phyloP scores from a whole-genome alignment of 2,329 filamentous ascomycete genomes.

The Calonectria naviculata region DNA sequence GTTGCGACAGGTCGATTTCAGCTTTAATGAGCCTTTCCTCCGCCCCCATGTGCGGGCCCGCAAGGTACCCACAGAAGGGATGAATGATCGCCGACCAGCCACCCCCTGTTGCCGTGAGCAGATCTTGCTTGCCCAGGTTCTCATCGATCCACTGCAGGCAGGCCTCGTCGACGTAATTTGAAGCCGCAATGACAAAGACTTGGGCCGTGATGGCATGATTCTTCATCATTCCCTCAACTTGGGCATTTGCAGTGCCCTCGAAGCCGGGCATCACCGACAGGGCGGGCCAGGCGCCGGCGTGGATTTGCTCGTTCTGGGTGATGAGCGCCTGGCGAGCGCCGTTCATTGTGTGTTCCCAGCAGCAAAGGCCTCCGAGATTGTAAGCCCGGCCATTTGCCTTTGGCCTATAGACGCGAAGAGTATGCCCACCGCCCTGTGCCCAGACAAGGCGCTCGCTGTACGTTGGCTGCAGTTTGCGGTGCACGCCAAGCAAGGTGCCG shows the following conservation, averaged over 20 bases:
- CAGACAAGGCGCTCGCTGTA: background rate
- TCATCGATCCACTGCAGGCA: background rate
- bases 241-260: background rate
- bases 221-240: background rate
- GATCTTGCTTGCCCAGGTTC: background rate
- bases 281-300: background rate
- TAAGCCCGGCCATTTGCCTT: background rate
- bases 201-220: background rate
- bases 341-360: constrained; percentile 1
- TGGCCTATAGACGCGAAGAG: background rate
- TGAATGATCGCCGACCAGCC: background rate
- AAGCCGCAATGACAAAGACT: background rate
- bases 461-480: background rate
- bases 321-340: background rate
- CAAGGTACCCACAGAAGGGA: background rate
- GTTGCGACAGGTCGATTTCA: background rate
- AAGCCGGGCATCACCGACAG: background rate
- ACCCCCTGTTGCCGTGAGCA: background rate
- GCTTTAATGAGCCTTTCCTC: background rate
- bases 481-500: background rate
- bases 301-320: background rate
- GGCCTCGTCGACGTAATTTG: background rate
- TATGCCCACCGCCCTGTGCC: background rate
- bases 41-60: background rate
- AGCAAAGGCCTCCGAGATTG: background rate